A percentile compares a stretch with the other conserved stretches of the same genome.
These are phyloP conservation scores for Plantago elongata DNA, from an alignment of 257 asterid genomes.

Conservation along the genomic window DNA sequence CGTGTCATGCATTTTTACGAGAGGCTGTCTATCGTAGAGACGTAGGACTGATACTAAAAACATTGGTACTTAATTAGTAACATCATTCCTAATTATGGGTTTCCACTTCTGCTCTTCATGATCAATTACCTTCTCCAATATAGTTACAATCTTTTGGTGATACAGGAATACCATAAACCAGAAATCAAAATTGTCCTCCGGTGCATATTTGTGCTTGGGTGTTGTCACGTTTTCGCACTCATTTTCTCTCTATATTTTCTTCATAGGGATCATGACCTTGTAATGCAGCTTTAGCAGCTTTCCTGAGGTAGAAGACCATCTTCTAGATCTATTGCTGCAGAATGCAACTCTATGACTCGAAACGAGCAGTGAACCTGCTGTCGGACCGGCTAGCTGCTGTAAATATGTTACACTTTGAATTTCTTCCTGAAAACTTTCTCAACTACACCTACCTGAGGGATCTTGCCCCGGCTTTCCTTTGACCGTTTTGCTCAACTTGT, in stretches of 20 bases:
- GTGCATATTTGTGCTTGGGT: conserved; percentile 39
- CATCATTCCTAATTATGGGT: too few relatives aligned
- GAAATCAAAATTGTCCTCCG: conserved; percentile 42
- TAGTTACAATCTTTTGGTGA: conserved; percentile 35
- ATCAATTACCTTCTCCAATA: too few relatives aligned
- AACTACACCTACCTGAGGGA: conserved; percentile 32
- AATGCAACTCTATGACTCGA: conserved; percentile 33
- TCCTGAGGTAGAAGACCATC: conserved; percentile 2
- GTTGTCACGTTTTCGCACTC: conserved; percentile 31
- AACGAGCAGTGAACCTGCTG: conserved; percentile 33
- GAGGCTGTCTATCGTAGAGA: too few relatives aligned
- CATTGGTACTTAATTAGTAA: too few relatives aligned
- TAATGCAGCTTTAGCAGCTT: conserved; percentile 25
- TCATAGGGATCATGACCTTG: conserved; percentile 37
- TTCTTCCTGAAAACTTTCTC: conserved; percentile 36
- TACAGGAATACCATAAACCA: conserved; percentile 50
- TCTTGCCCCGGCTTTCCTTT: conserved; percentile 41
- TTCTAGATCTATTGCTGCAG: conserved; percentile 31
- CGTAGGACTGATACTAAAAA: too few relatives aligned
- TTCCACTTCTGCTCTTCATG: too few relatives aligned
- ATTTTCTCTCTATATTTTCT: conserved; percentile 27
- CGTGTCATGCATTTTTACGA: too few relatives aligned
- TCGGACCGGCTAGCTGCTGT: conserved; percentile 37
- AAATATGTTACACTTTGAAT: conserved; percentile 36
- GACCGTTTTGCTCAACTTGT: conserved; percentile 30